A percentile compares a stretch with the other conserved stretches of the same genome.
Conservation (phyloP, 1,284 basidiomycete genomes). For the Tylopilus orsonianus region DNA sequence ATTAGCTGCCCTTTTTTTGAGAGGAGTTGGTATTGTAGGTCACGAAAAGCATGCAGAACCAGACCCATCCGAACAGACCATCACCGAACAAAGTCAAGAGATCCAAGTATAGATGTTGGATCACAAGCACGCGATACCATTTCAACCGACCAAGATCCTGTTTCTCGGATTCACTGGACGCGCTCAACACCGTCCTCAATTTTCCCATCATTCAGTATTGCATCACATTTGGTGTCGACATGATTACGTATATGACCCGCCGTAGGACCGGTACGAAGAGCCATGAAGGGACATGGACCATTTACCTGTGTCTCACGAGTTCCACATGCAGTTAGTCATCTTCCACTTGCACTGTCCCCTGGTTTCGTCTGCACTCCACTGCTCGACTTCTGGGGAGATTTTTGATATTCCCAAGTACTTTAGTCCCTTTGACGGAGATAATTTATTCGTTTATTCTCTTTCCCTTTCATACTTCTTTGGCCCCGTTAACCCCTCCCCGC, state of each 20-base stretch:
- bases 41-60: conserved; percentile 9
- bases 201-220: background rate
- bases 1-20: conserved; percentile 52
- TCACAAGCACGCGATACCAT: background rate
- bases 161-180: background rate
- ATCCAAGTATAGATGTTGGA: conserved; percentile 10
- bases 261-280: conserved; percentile 12
- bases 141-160: background rate
- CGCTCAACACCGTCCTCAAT: background rate
- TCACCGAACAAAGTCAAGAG: conserved; percentile 14
- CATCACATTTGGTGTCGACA: background rate
- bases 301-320: background rate
- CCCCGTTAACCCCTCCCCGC: background rate
- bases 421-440: background rate
- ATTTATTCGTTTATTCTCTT: conserved; percentile 3
- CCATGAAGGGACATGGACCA: conserved; percentile 1
- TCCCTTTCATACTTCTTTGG: background rate
- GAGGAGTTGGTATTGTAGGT: conserved; percentile 61
- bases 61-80: conserved; percentile 24
- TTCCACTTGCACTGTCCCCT: background rate
- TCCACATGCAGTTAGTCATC: background rate
- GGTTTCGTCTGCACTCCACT: background rate
- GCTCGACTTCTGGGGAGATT: background rate
- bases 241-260: background rate
- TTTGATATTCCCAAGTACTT: background rate